phyloP scores from a whole-genome alignment of 306 rosid species.

The Fragaria iinumae region DNA sequence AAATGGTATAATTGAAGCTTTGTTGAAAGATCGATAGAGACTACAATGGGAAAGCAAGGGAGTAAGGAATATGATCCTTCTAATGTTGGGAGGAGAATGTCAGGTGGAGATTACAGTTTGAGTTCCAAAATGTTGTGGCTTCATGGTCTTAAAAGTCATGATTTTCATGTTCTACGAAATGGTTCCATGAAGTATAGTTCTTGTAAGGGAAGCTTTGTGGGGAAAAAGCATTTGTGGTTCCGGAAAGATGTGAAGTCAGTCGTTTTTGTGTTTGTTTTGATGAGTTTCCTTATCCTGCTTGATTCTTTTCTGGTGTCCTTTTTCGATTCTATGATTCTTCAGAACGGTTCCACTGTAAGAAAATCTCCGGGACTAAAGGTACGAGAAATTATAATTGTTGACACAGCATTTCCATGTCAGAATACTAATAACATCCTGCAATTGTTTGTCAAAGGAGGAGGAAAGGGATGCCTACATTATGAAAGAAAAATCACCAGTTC shows the following conservation, averaged over 20 bases:
- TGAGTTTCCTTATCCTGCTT: slow-evolving; percentile 64
- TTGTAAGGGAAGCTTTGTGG: slow-evolving; percentile 49
- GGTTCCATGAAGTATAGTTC: slow-evolving; percentile 53
- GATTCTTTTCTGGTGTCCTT: slow-evolving; percentile 66
- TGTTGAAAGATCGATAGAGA: slow-evolving; percentile 15
- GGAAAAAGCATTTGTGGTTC: slow-evolving; percentile 56
- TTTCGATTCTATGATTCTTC: slow-evolving; percentile 50
- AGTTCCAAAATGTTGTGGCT: slow-evolving; percentile 48
- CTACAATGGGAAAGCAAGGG: slow-evolving; percentile 49
- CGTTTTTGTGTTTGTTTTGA: slow-evolving; percentile 52
- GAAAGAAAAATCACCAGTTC: slow-evolving; percentile 43
- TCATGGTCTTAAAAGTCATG: slow-evolving; percentile 51
- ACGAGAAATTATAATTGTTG: neutral
- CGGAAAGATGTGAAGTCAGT: slow-evolving; percentile 60
- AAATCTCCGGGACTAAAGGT: slow-evolving; percentile 36
- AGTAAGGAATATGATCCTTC: slow-evolving; percentile 53
- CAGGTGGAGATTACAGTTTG: slow-evolving; percentile 50
- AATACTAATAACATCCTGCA: neutral
- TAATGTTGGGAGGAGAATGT: slow-evolving; percentile 48
- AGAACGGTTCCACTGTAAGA: slow-evolving; percentile 31
- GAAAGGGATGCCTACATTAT: slow-evolving; percentile 31
- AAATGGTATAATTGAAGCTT: slow-evolving; percentile 22
- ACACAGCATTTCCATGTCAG: neutral
- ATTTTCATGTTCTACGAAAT: slow-evolving; percentile 39
- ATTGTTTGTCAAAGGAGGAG: slow-evolving; percentile 32